These are phyloP conservation scores for Babjeviella inositovora DNA, from an alignment of 805 yeast genomes.

Conservation along the genomic window DNA sequence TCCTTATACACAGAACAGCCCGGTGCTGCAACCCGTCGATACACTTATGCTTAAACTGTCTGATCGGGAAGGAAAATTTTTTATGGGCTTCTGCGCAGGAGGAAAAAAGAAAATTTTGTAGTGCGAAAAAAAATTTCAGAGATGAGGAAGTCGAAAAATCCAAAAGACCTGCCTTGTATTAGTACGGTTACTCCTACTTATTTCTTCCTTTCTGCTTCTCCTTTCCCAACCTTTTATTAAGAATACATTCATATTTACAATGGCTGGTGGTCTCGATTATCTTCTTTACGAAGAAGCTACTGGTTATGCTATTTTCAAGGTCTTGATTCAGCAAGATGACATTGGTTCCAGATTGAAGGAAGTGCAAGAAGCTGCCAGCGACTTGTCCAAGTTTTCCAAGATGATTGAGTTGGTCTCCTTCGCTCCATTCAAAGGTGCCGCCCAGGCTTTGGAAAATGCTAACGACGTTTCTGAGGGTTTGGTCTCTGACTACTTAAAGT, in stretches of 20 bases:
- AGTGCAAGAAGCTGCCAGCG: conserved; percentile 82
- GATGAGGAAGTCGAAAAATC: too few relatives aligned
- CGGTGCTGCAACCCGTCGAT: conserved; percentile 1
- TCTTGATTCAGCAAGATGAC: conserved; percentile 84
- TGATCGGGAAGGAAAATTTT: too few relatives aligned
- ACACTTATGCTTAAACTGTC: background rate
- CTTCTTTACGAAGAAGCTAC: conserved; percentile 96
- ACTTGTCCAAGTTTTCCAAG: conserved; percentile 78
- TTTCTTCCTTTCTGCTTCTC: too few relatives aligned
- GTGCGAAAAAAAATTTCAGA: too few relatives aligned
- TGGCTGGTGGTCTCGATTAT: conserved; percentile 74
- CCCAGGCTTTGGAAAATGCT: conserved; percentile 97
- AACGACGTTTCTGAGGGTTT: conserved; percentile 96
- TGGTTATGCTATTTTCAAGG: conserved; percentile 94
- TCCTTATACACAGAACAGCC: too few relatives aligned
- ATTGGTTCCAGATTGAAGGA: conserved; percentile 85
- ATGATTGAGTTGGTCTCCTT: conserved; percentile 86
- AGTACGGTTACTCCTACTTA: too few relatives aligned
- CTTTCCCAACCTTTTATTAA: too few relatives aligned
- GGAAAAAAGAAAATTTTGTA: too few relatives aligned
- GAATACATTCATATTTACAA: conserved; percentile 6
- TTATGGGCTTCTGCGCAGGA: too few relatives aligned
- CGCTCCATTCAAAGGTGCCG: conserved; percentile 98
- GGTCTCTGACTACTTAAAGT: conserved; percentile 82
- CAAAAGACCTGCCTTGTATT: too few relatives aligned